Conservation (phyloP, 73 alveolate genomes). For the Paramecium biaurelia region DNA sequence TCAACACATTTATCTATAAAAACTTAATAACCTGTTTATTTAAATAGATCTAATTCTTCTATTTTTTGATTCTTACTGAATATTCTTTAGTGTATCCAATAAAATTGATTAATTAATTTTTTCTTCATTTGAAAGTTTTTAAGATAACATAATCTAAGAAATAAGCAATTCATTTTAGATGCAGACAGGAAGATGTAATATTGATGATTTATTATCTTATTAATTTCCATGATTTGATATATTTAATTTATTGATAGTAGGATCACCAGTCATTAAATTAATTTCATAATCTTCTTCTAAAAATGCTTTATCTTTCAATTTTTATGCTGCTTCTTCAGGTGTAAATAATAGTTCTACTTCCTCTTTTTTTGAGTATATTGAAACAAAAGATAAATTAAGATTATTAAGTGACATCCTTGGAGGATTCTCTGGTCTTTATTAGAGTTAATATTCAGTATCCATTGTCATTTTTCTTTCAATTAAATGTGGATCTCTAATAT, state of each 20-base stretch:
- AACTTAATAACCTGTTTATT: background rate
- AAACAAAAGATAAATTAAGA: background rate
- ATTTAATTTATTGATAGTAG: background rate
- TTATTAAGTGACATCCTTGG: background rate
- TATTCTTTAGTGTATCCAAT: background rate
- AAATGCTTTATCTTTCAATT: background rate
- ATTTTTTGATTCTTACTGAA: background rate
- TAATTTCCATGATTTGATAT: background rate
- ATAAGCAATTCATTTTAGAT: background rate
- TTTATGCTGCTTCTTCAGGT: background rate
- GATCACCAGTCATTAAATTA: background rate
- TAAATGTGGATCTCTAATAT: background rate
- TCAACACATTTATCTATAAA: background rate
- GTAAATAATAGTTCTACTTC: background rate
- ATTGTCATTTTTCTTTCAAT: background rate
- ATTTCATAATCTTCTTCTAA: background rate
- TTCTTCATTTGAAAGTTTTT: background rate
- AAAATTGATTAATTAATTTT: background rate
- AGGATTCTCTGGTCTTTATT: background rate
- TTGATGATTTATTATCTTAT: background rate
- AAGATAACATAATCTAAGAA: background rate
- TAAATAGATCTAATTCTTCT: background rate
- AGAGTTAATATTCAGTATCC: background rate
- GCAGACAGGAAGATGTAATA: background rate
- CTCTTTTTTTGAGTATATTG: background rate